Base-by-base conservation (phyloP, 495 filamentous ascomycete genomes). In the Aspergillus carlsbadensis region DNA sequence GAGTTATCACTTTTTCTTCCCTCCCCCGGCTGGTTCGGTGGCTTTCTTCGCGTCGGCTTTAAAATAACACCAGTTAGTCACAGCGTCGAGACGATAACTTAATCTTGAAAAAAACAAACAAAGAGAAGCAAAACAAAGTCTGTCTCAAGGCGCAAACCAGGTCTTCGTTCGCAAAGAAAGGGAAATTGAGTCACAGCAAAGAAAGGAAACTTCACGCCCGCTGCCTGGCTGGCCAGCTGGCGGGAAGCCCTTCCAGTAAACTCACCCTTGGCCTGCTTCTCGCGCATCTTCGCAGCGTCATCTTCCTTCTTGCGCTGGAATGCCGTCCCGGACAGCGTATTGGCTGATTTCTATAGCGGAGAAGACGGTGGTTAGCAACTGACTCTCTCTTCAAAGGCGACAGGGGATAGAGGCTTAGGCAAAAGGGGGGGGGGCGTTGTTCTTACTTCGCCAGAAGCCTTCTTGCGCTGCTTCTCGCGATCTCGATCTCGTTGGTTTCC, bases 401-500 rank as follows among this genome's bases (percentile, higher is more conserved):
- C 26, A 29, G 26, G 26, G 26, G 13, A 48, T 4, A 10, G 37
- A 39, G n/a, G n/a, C n/a, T n/a, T n/a, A 26, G 33, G 41, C 8
- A 49, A 34, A 47, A 22, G 18, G 10, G 40, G 15, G 34, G 31
- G 51, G 40, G 49, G 41, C 37, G 49, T 20, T 36, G 21, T 15
- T 29, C 61, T n/a, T 44, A 63, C 87, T 72, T 74, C 56, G 20
- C 66, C 58, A 26, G 80, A 74, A 46, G 76, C 66, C 67, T 84
- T 83, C 78, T 92, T 90, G 69, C 83, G 81, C 65, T 80, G 86
- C 74, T 91, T 91, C 72, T 89, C 87, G 56, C 92, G 88, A 65
- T 87, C 89, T 71, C 88, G 89, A 52, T 96, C 91, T 66, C 92
- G 84, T 80, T 97, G 92, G 68, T 97, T 97, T 60, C 92, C 92